These are phyloP conservation scores for Phyllosticta paracitricarpa DNA, from an alignment of 2,329 filamentous ascomycete species.

Conservation along the genomic window DNA sequence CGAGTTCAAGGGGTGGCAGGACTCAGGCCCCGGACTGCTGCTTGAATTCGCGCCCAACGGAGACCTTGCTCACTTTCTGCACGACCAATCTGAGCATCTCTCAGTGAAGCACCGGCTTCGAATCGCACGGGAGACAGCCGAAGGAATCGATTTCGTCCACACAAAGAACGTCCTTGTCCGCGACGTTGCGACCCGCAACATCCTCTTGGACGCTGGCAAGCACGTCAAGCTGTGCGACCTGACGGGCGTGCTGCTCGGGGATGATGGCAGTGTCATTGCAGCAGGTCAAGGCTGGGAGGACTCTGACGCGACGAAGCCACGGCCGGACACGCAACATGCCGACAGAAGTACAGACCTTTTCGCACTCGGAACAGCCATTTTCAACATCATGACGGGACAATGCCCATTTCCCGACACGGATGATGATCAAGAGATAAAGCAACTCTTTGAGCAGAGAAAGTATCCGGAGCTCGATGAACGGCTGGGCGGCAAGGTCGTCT, in stretches of 20 bases:
- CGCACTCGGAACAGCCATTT: conserved; percentile 17
- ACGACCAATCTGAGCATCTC: neutral
- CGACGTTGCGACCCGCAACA: conserved; percentile 7
- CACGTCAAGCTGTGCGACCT: conserved; percentile 13
- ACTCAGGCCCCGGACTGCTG: conserved; percentile 10
- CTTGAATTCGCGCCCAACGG: conserved; percentile 14
- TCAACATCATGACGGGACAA: conserved; percentile 14
- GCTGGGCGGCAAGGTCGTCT: conserved; percentile 12
- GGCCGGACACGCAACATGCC: conserved; percentile 11
- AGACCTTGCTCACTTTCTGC: conserved; percentile 12
- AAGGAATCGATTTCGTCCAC: conserved; percentile 12
- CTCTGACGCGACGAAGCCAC: conserved; percentile 16
- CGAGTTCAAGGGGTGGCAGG: conserved; percentile 10
- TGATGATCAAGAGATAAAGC: conserved; percentile 14
- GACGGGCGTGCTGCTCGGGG: conserved; percentile 11
- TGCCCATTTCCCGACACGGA: conserved; percentile 16
- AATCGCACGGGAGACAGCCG: conserved; percentile 10
- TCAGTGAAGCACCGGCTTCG: neutral
- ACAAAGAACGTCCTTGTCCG: conserved; percentile 9
- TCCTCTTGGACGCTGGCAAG: conserved; percentile 6
- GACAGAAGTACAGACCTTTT: conserved; percentile 17
- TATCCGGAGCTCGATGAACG: conserved; percentile 11
- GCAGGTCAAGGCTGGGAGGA: conserved; percentile 14
- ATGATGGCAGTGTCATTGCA: conserved; percentile 11
- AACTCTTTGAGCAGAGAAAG: conserved; percentile 10